These are phyloP conservation scores for Ambrosia hybrid DNA, from an alignment of 140 eudicot genomes.

Conservation along the genomic window DNA sequence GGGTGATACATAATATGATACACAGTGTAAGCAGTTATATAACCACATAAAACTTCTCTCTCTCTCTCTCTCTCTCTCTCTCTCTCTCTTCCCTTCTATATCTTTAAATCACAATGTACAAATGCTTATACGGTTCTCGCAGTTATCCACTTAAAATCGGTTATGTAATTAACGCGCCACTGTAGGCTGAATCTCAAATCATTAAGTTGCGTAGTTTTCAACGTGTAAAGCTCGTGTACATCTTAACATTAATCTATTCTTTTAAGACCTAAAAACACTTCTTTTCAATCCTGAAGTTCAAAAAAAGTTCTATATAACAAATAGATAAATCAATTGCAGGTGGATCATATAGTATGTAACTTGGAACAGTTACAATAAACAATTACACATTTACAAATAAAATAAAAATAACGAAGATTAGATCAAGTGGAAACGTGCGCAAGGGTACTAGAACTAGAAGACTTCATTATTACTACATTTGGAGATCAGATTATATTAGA, in stretches of 20 bases:
- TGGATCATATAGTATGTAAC: background rate
- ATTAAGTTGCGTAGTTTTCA: background rate
- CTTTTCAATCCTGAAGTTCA: background rate
- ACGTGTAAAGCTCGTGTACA: background rate
- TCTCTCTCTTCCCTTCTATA: background rate
- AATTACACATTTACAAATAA: background rate
- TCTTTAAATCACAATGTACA: background rate
- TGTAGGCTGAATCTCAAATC: background rate
- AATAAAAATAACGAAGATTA: background rate
- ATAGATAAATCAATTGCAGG: background rate
- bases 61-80: too few relatives aligned
- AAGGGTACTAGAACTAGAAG: background rate
- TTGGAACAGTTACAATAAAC: background rate
- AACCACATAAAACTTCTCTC: too few relatives aligned
- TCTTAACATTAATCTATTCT: background rate
- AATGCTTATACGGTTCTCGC: background rate
- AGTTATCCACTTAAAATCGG: background rate
- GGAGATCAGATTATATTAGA: constrained; percentile 10
- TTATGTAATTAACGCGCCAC: background rate
- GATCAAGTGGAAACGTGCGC: background rate
- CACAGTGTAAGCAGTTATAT: too few relatives aligned
- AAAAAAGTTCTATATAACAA: background rate
- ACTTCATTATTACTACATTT: background rate
- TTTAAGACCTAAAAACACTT: background rate
- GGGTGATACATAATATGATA: too few relatives aligned